A percentile compares a stretch with the other conserved stretches of the same genome.
Conservation (phyloP, 2,329 filamentous ascomycete species). For the Drechslera avenae region DNA sequence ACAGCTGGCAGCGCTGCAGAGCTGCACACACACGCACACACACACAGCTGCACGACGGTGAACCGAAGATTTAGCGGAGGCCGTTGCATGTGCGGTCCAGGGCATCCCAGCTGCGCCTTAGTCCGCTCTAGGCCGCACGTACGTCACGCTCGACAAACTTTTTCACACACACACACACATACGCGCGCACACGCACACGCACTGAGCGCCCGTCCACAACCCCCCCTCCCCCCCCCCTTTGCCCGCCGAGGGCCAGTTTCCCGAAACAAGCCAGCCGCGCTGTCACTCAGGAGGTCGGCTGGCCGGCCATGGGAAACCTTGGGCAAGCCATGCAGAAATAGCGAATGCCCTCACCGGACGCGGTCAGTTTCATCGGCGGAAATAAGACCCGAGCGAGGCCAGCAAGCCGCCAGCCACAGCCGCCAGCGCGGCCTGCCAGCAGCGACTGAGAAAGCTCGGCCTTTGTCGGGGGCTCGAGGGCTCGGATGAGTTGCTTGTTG, state of each 20-base stretch:
- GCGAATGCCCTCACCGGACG: slow-evolving; percentile 12
- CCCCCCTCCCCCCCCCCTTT: too few species aligned
- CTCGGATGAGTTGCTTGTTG: slow-evolving; percentile 30
- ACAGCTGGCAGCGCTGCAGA: too few species aligned
- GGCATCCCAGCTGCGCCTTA: slow-evolving; percentile 14
- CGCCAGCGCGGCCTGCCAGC: slow-evolving; percentile 10
- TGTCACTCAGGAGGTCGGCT: not conserved
- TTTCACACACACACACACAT: slow-evolving; percentile 5
- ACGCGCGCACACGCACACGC: too few species aligned
- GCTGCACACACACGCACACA: too few species aligned
- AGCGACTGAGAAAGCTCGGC: slow-evolving; percentile 19
- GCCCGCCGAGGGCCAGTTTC: slow-evolving; percentile 6
- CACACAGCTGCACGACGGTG: slow-evolving; percentile 13
- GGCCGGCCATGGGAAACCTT: too few species aligned
- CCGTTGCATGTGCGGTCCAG: slow-evolving; percentile 14
- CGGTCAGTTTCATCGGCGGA: slow-evolving; percentile 26
- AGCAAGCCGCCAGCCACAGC: slow-evolving; percentile 22
- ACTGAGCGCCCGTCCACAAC: too few species aligned
- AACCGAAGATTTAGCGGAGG: slow-evolving; percentile 20
- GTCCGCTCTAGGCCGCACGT: slow-evolving; percentile 3
- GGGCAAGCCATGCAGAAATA: too few species aligned
- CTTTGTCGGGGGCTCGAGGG: slow-evolving; percentile 18
- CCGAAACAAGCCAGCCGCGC: too few species aligned
- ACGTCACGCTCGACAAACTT: slow-evolving; percentile 27
- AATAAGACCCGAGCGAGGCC: slow-evolving; percentile 22